These are phyloP conservation scores for Xerocomus potaroensis DNA, from an alignment of 768 basidiomycete genomes.

Conservation along the genomic window DNA sequence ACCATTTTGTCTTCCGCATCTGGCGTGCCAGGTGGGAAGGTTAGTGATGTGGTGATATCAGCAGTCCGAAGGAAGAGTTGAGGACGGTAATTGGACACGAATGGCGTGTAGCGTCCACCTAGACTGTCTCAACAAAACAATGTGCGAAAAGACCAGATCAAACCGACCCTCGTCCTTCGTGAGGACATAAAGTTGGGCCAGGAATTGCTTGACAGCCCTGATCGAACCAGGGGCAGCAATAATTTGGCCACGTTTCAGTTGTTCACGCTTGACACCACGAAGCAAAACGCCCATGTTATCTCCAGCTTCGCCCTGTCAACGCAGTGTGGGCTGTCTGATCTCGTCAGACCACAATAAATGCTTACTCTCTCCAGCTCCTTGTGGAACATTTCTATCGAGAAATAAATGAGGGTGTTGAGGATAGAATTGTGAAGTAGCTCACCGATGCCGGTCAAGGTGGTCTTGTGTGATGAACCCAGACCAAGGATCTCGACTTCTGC, in stretches of 20 bases:
- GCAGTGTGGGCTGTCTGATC: slow-evolving; percentile 4
- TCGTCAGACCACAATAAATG: background rate
- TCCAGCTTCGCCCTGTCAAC: slow-evolving; percentile 81
- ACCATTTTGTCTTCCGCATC: slow-evolving; percentile 89
- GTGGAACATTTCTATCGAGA: slow-evolving; percentile 90
- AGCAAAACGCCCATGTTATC: slow-evolving; percentile 99
- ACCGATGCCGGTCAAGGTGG: slow-evolving; percentile 94
- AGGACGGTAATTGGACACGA: slow-evolving; percentile 91
- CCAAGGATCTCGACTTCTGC: slow-evolving; percentile 93
- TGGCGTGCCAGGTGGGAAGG: slow-evolving; percentile 81
- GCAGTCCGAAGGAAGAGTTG: slow-evolving; percentile 96
- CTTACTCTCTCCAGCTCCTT: slow-evolving; percentile 93
- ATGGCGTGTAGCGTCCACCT: slow-evolving; percentile 83
- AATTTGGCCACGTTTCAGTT: slow-evolving; percentile 90
- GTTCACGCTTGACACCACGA: slow-evolving; percentile 96
- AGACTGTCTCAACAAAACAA: slow-evolving; percentile 8
- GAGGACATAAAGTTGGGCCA: slow-evolving; percentile 79
- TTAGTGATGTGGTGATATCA: slow-evolving; percentile 81
- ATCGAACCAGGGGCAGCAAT: slow-evolving; percentile 85
- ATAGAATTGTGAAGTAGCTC: background rate
- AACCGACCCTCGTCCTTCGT: slow-evolving; percentile 38
- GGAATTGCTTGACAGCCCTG: slow-evolving; percentile 92
- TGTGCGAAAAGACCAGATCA: slow-evolving; percentile 46
- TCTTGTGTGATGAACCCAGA: slow-evolving; percentile 76
- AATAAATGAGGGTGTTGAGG: slow-evolving; percentile 2